A percentile compares a stretch with the other conserved stretches of the same genome.
phyloP scores from a whole-genome alignment of 2,329 filamentous ascomycete species.

The Dichotomopilus funicola region DNA sequence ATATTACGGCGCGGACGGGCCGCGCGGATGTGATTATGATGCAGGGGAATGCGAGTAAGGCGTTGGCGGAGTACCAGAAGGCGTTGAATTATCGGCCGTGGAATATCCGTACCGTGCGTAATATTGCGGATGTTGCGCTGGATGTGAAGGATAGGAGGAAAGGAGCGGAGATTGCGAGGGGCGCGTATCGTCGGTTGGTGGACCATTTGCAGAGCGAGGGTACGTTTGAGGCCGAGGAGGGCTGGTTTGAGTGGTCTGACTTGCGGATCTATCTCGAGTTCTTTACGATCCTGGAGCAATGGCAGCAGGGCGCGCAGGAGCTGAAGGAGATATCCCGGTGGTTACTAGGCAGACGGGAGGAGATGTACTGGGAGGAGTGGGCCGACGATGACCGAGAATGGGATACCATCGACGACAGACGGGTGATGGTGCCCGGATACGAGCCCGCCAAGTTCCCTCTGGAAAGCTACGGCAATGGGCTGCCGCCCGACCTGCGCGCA shows the following conservation, averaged over 20 bases:
- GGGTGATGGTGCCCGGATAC: slow-evolving; percentile 57
- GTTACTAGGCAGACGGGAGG: slow-evolving; percentile 68
- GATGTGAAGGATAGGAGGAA: slow-evolving; percentile 43
- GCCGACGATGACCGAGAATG: slow-evolving; percentile 80
- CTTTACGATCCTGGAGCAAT: slow-evolving; percentile 57
- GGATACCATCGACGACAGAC: slow-evolving; percentile 67
- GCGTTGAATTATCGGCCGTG: slow-evolving; percentile 46
- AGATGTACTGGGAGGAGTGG: slow-evolving; percentile 70
- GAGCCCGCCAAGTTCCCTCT: slow-evolving; percentile 44
- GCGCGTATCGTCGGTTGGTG: slow-evolving; percentile 44
- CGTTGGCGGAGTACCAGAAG: slow-evolving; percentile 50
- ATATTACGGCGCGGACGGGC: slow-evolving; percentile 51
- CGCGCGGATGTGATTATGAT: slow-evolving; percentile 54
- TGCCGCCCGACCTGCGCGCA: slow-evolving; percentile 76
- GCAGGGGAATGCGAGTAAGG: slow-evolving; percentile 46
- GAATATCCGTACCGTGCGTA: slow-evolving; percentile 49
- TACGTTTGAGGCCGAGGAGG: slow-evolving; percentile 30
- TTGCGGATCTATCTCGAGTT: slow-evolving; percentile 81
- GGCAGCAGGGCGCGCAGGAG: slow-evolving; percentile 58
- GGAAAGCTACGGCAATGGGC: slow-evolving; percentile 60
- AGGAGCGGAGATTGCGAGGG: slow-evolving; percentile 36
- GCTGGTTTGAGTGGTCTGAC: slow-evolving; percentile 65
- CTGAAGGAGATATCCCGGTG: slow-evolving; percentile 71
- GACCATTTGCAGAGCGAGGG: slow-evolving; percentile 33
- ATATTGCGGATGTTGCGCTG: slow-evolving; percentile 51